Evolutionary conservation across 805 yeast genomes (phyloP), one percentile per base, ranked within the genome.

Genomic region (Metschnikowia arizonensis): DNA sequence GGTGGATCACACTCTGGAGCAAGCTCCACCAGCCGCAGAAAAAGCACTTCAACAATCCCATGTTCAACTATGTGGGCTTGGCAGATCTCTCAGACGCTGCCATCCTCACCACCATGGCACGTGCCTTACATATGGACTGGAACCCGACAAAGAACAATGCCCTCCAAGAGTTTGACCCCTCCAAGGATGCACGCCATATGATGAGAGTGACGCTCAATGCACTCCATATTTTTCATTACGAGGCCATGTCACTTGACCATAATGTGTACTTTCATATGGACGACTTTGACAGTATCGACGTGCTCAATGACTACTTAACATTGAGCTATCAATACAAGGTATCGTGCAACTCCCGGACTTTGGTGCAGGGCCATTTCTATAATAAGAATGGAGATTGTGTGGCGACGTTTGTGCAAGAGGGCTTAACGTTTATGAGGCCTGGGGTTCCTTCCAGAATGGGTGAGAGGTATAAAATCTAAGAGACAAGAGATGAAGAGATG

Each of bases 181-280:
- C 43, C 14, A 58, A 55, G 33, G 72, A 69, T 45, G 73, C 74
- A 1, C 48, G 60, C n/a, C 23, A 46, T 17, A 45, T 65, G 23
- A 42, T 53, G 49, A 18, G 38, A 17, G 24, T 46, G 15, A 39
- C 57, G 8, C 43, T 53, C 25, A 53, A 53, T 33, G 53, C 47
- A 3, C 32, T 53, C 37, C 56, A 53, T 32, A 39, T 70, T 10
- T 68, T 61, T 51, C 76, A 71, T 50, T 71, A 71, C 55, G 66
- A 64, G 44, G 76, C 75, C 21, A 70, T 71, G 75, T 67, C 73
- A 4, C 53, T 71, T 24, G 75, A 70, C 52, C 76, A 71, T 55
- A 74, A 70, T 50, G 58, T 71, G 14, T 70, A 70, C 48, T 71
- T 71, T 50, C 76, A 71, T 41, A 51, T 55, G 29, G 61, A 56